These are phyloP conservation scores for Capsella rubella DNA, from an alignment of 441 rosid genomes.

Conservation along the genomic window DNA sequence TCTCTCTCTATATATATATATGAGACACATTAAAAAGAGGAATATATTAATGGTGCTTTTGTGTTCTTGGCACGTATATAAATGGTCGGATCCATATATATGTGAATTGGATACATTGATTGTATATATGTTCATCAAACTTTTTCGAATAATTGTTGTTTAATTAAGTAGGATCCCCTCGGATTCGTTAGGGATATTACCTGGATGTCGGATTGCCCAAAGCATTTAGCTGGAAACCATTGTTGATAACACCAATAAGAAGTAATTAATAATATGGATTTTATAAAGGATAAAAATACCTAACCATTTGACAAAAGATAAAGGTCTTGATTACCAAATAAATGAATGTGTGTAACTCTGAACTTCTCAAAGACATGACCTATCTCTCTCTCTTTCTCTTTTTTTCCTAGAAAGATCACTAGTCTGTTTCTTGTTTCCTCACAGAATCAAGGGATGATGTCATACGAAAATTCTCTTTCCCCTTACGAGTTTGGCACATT, in stretches of 20 bases:
- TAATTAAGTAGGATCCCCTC: neutral
- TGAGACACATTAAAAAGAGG: neutral
- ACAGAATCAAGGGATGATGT: constrained; percentile 35
- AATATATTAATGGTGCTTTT: neutral
- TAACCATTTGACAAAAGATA: constrained; percentile 17
- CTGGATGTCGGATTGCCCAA: constrained; percentile 9
- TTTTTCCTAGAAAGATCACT: constrained; percentile 20
- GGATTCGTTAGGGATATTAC: constrained; percentile 21
- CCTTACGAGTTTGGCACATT: constrained; percentile 4
- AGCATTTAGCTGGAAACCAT: constrained; percentile 31
- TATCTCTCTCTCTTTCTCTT: neutral
- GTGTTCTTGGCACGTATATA: constrained; percentile 5
- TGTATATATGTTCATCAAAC: neutral
- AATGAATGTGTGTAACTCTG: constrained; percentile 26
- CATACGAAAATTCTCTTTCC: constrained; percentile 14
- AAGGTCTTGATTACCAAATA: constrained; percentile 11
- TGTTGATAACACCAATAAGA: neutral
- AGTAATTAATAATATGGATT: neutral
- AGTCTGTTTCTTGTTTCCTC: constrained; percentile 36
- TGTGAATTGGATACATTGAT: neutral
- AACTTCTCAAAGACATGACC: constrained; percentile 31
- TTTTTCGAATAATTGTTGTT: constrained; percentile 12
- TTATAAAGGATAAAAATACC: constrained; percentile 9
- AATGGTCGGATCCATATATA: constrained; percentile 1
- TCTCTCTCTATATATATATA: neutral